Base-by-base conservation (phyloP, 768 basidiomycete species). In the Termitomyces sp. region DNA sequence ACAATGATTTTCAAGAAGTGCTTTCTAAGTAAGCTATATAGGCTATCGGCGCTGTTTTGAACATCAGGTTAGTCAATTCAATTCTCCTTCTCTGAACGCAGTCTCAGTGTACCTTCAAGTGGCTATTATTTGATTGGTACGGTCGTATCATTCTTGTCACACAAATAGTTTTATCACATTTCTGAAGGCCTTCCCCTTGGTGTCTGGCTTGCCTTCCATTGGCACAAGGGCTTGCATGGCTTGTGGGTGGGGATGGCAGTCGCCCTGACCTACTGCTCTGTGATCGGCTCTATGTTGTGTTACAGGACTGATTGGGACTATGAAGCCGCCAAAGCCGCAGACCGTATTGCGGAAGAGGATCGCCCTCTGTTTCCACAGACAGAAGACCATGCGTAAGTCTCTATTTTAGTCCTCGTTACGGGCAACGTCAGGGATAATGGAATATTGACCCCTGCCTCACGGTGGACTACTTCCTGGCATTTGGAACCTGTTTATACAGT, bases 191-290 rank as follows among this genome's bases (percentile, higher is more conserved):
- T 96, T 49, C 94, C 94, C 0, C 76, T 92, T 48, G 94, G 91
- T 8, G 72, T 93, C 55, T 90, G 82, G 73, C 84, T 95, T 8
- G 80, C 90, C 7, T 93, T 94, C 77, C 76, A 75, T 55, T 70
- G 69, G 6, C 68, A 77, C 24, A 77, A 82, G 67, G 86, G 79
- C 0, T 78, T 97, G 15, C 75, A 78, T 28, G 94, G 94, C 0
- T 81, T 97, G 16, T 97, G 94, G 94, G 78, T 89, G 49, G 94
- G 94, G 18, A 75, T 95, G 44, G 89, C 89, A 0, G 68, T 82
- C 4, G 84, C 88, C 3, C 75, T 92, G 54, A 70, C 84, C 15
- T 86, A 86, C 73, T 75, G 78, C 49, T 76, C 85, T 0, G 69
- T 78, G 5, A 67, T 84, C 11, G 87, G 88, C 3, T 76, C 83